Evolutionary conservation across 2,329 filamentous ascomycete species (phyloP), one percentile per base, ranked within the genome.

Genomic region (Phaeoacremonium minimum): DNA sequence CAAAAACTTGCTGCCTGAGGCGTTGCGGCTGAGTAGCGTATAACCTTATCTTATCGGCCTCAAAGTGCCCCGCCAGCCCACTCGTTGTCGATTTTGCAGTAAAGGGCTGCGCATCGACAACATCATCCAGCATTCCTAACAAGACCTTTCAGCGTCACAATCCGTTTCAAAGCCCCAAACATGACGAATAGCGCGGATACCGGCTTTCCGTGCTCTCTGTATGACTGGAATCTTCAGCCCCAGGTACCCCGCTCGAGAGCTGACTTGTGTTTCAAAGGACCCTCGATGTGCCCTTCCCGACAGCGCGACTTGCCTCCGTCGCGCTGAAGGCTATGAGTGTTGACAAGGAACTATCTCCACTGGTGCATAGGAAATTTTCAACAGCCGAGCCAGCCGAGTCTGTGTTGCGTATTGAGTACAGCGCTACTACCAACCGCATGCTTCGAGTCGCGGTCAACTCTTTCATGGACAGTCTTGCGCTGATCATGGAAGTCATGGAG

Each of bases 381-480:
- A 43, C 41, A 37, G 36, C 39, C 19, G 32, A 33, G 22, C 33
- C 30, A 28, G 55, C 56, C 28, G 51, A 57, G 14, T 61, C 53
- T 15, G 62, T 90, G 5, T 69, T 97, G 33, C 71, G 75, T 42
- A 84, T 87, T 8, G 75, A 84, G 42, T 97, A 97, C 64, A 76
- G 73, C 37, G 93, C 93, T 2, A 88, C 88, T 0, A 97, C 93
- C 15, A 95, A 96, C 57, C 83, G 93, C 48, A 97, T 97, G 91
- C 73, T 98, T 40, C 83, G 93, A 30, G 93, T 98, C 3, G 87
- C 91, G 4, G 90, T 96, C 38, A 97, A 97, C 64, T 88, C 89
- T 8, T 96, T 96, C 61, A 89, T 97, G 73, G 91, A 97, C 52
- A 94, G 85, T 49, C 60, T 96, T 38, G 79, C 80, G 35, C 79